Conservation (phyloP, 768 basidiomycete species). For the Boletus eberwhitei region DNA sequence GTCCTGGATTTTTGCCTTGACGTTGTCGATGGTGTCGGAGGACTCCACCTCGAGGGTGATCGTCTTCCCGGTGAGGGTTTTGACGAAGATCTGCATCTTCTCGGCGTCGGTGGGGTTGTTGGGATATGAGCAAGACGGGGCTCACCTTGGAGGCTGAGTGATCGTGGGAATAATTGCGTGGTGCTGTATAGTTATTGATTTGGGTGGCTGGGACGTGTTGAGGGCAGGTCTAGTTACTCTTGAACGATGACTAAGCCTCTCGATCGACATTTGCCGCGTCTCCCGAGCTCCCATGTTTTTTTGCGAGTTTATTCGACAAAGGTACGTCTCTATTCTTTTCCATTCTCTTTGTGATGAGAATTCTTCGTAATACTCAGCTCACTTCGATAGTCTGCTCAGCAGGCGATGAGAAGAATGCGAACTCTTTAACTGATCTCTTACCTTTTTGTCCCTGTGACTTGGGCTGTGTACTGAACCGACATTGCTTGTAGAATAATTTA, state of each 20-base stretch:
- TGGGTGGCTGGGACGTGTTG: constrained; percentile 21
- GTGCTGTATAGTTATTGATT: constrained; percentile 31
- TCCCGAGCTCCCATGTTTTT: background rate
- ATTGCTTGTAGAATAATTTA: background rate
- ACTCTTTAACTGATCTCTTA: constrained; percentile 36
- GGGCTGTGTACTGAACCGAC: constrained; percentile 1
- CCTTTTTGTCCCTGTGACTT: background rate
- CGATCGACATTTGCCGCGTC: background rate
- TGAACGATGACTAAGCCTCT: background rate
- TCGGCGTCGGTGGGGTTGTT: constrained; percentile 6
- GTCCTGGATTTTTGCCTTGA: constrained; percentile 44
- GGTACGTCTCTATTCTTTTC: constrained; percentile 5
- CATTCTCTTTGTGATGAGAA: constrained; percentile 27
- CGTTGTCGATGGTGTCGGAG: constrained; percentile 29
- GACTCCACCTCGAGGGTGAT: constrained; percentile 31
- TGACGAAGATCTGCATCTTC: constrained; percentile 74
- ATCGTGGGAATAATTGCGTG: constrained; percentile 18
- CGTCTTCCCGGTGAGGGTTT: constrained; percentile 68
- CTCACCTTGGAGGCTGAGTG: background rate
- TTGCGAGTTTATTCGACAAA: background rate
- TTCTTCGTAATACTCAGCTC: constrained; percentile 54
- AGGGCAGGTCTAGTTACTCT: constrained; percentile 21
- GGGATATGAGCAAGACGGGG: background rate
- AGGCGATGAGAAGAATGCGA: constrained; percentile 54
- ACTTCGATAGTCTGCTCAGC: constrained; percentile 52